Evolutionary conservation across 441 rosid species (phyloP), one percentile per base, ranked within the genome.

Genomic region (Iberis amara): DNA sequence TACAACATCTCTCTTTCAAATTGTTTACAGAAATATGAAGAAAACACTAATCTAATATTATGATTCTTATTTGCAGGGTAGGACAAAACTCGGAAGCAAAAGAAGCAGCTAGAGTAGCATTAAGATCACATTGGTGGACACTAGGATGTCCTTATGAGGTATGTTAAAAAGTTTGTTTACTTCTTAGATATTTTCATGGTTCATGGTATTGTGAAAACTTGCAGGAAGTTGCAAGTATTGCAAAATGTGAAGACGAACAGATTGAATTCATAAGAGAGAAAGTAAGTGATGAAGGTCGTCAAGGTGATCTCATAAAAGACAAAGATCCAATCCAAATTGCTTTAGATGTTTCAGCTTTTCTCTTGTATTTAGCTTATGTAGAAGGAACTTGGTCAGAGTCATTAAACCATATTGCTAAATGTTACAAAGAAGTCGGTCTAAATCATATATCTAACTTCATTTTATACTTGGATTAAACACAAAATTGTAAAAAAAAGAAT

Each of bases 91-190:
- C 82, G 4, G 97, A 89, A 68, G 92, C 90, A 48, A 89, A 89
- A 73, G 90, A 83, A 18, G 79, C 95, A 3, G 92, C 95, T 36
- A 82, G 97, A 75, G 82, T 79, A 41, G 88, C 92, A 59, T 61
- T 89, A 56, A 85, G 79, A 72, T 82, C 92, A 50, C 95, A 92
- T 39, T 89, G 97, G 95, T 89, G 92, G 97, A 80, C 90, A 7
- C 72, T 86, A 65, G 95, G 95, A 50, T 86, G 90, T 68, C 59
- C 79, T 40, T 89, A 83, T 38, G 66, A 79, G 78, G 95, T 66
- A 83, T 18, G 21, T 18, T 18, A 18, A 18, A 18, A 18, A 18
- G 21, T 18, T 18, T 18, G 21, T 18, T 18, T 18, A 18, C 21
- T 18, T 18, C 21, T 1, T 18, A 18, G 3, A 18, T 18, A 18